phyloP scores from a whole-genome alignment of 371 early-diverging fungal species.

The Basidiobolus meristosporus region DNA sequence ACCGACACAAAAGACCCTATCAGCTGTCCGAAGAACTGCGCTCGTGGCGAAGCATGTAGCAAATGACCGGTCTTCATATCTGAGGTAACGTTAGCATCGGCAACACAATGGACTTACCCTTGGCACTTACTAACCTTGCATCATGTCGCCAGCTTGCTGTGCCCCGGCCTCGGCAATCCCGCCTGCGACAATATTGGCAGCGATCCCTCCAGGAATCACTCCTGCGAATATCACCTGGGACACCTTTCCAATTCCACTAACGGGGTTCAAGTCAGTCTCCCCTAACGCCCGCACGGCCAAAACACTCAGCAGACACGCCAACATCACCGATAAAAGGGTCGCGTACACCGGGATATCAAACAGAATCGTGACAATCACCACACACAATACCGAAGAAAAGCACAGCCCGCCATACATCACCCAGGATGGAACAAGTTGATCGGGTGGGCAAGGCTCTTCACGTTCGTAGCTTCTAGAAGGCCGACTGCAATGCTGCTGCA shows the following conservation, averaged over 20 bases:
- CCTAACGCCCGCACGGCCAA: constrained; percentile 49
- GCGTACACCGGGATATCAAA: constrained; percentile 23
- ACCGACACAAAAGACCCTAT: constrained; percentile 57
- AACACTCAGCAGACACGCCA: constrained; percentile 39
- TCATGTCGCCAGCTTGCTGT: constrained; percentile 24
- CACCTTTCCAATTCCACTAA: constrained; percentile 66
- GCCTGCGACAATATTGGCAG: constrained; percentile 69
- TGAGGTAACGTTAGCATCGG: too few species aligned
- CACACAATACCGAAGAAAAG: constrained; percentile 29
- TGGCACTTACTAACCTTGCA: too few species aligned
- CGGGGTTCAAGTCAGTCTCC: constrained; percentile 71
- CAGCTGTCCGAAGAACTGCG: constrained; percentile 72
- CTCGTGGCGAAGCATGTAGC: constrained; percentile 58
- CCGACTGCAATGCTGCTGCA: too few species aligned
- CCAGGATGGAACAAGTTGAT: constrained; percentile 30
- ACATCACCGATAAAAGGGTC: constrained; percentile 23
- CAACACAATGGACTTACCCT: too few species aligned
- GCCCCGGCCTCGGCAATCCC: constrained; percentile 69
- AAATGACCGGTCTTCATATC: constrained; percentile 72
- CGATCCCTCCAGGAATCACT: constrained; percentile 43
- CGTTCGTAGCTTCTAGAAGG: not conserved
- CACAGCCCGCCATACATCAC: constrained; percentile 38
- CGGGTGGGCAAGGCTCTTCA: too few species aligned
- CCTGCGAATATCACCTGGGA: constrained; percentile 67
- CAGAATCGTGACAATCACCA: constrained; percentile 26